These are phyloP conservation scores for Trichoderma hamatum DNA, from an alignment of 2,329 filamentous ascomycete genomes.

Conservation along the genomic window DNA sequence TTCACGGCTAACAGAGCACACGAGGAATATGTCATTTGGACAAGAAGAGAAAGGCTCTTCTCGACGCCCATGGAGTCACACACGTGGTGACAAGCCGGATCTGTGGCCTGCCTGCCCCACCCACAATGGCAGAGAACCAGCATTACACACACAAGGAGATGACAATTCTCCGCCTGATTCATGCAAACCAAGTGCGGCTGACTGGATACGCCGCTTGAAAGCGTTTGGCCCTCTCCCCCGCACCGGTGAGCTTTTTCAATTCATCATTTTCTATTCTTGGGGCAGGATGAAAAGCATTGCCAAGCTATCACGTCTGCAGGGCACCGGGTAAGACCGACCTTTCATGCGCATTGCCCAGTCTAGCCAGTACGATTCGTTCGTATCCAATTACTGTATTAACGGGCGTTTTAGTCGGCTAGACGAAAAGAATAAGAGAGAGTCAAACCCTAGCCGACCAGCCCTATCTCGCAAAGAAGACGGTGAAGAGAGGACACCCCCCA, in stretches of 20 bases:
- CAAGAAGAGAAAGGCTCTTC: not conserved
- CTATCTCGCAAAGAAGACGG: constrained; percentile 10
- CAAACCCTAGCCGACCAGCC: constrained; percentile 9
- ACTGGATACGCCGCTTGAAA: not conserved
- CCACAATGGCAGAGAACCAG: not conserved
- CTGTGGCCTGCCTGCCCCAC: not conserved
- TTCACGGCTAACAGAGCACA: not conserved
- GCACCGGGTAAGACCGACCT: not conserved
- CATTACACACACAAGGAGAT: constrained; percentile 1
- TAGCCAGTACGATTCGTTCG: not conserved
- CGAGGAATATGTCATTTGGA: not conserved
- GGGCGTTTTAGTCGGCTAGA: not conserved
- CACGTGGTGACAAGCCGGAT: not conserved
- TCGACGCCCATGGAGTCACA: not conserved
- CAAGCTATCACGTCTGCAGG: not conserved
- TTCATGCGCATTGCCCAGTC: constrained; percentile 13
- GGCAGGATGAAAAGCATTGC: not conserved
- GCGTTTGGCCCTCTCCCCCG: not conserved
- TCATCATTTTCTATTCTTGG: not conserved
- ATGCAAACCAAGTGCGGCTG: not conserved
- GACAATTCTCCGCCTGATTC: constrained; percentile 1
- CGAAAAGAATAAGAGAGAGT: not conserved
- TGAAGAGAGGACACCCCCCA: not conserved
- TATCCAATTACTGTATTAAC: not conserved
- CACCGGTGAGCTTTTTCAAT: not conserved